phyloP scores from a whole-genome alignment of 1,139 yeast species.

The Zygoascus meyerae region DNA sequence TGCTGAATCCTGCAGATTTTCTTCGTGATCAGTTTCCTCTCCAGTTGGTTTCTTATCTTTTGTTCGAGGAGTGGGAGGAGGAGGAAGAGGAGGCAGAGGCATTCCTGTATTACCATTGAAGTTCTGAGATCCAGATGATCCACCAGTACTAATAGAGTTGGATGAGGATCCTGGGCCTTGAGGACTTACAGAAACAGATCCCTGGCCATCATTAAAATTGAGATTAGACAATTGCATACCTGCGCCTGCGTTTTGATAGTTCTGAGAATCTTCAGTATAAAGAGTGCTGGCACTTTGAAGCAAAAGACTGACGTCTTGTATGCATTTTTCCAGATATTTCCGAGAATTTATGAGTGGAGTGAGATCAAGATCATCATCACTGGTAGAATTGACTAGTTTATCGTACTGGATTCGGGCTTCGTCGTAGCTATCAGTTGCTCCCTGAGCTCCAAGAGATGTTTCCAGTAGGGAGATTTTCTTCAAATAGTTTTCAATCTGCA shows the following conservation, averaged over 20 bases:
- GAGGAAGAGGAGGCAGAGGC: conserved; percentile 9
- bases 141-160: not conserved
- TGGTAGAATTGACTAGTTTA: not conserved
- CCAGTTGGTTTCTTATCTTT: conserved; percentile 1
- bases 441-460: conserved; percentile 15
- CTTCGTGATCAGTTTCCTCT: not conserved
- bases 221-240: not conserved
- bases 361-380: conserved; percentile 20
- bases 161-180: not conserved
- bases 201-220: not conserved
- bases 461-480: conserved; percentile 29
- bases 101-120: not conserved
- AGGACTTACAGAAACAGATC: not conserved
- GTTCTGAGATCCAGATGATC: not conserved
- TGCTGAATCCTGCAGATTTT: not conserved
- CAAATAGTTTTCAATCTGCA: conserved; percentile 26
- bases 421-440: not conserved
- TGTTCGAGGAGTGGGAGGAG: conserved; percentile 4
- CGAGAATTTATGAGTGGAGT: conserved; percentile 29
- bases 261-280: conserved; percentile 3
- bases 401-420: conserved; percentile 5
- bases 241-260: not conserved
- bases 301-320: conserved; percentile 33
- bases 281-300: conserved; percentile 26
- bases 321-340: conserved; percentile 32